Conservation (phyloP, 1,139 yeast genomes). For the Taiozyma onychis region DNA sequence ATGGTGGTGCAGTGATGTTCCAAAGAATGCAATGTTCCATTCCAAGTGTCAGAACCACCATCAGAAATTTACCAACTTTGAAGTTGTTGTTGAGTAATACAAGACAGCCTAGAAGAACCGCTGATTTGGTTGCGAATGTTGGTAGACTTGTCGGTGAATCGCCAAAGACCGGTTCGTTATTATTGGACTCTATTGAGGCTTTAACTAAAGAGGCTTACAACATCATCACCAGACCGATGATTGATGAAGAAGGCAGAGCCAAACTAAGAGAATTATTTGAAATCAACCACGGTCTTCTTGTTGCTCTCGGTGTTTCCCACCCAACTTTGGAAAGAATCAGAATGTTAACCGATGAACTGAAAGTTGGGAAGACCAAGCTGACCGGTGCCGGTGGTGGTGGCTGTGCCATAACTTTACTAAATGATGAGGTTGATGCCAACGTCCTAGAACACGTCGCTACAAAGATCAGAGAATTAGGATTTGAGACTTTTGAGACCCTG, state of each 20-base stretch:
- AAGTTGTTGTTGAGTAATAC: constrained; percentile 79
- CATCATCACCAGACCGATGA: constrained; percentile 47
- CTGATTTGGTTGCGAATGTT: constrained; percentile 76
- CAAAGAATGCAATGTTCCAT: constrained; percentile 54
- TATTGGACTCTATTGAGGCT: constrained; percentile 67
- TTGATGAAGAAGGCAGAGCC: constrained; percentile 39
- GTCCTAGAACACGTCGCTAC: constrained; percentile 30
- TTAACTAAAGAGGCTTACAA: constrained; percentile 65
- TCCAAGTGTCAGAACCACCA: constrained; percentile 58
- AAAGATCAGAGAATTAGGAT: constrained; percentile 42
- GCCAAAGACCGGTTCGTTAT: constrained; percentile 49
- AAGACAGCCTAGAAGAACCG: constrained; percentile 80
- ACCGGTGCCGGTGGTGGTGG: constrained; percentile 99
- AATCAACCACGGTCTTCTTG: constrained; percentile 84
- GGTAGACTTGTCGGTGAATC: constrained; percentile 46
- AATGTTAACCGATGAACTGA: constrained; percentile 50
- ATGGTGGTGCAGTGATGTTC: constrained; percentile 93
- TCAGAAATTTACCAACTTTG: constrained; percentile 72
- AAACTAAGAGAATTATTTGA: constrained; percentile 62
- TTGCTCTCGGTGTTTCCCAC: constrained; percentile 87
- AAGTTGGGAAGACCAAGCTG: constrained; percentile 82
- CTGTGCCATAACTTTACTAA: constrained; percentile 83
- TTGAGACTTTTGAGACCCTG: constrained; percentile 73
- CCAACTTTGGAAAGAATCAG: constrained; percentile 76
- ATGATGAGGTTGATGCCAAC: constrained; percentile 40